Evolutionary conservation across 345 rosid species (phyloP), one percentile per base, ranked within the genome.

Genomic region (Trapa incisa): DNA sequence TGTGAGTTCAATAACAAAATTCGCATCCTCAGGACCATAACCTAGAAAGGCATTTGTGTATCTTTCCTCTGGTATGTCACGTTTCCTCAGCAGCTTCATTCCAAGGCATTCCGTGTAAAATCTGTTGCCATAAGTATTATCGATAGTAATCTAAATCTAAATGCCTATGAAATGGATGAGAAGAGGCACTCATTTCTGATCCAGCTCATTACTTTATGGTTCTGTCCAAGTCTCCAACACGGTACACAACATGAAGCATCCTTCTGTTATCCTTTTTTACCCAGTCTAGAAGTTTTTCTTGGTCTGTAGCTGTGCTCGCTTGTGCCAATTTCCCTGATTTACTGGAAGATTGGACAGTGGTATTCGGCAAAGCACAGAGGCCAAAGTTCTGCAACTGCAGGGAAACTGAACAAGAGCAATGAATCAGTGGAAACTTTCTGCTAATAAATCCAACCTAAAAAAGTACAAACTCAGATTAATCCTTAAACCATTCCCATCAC

Each of bases 31-130:
- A 3, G 97, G 96, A 33, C 99, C 99, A 77, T 89, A 94, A 73
- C 99, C 99, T 65, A 94, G 99, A 68, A 94, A 94, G 17, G 97
- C 99, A 81, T 94, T 94, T 0, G 89, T 87, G 73, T 94, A 91
- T 73, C 86, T 94, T 76, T 94, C 99, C 79, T 94, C 99, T 0
- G 99, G 97, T 77, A 94, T 89, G 75, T 94, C 99, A 65, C 96
- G 97, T 75, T 94, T 94, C 14, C 99, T 80, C 61, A 94, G 76
- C 70, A 94, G 83, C 89, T 94, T 94, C 99, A 94, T 94, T 62
- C 99, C 97, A 63, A 94, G 76, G 82, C 99, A 94, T 73, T 91
- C 97, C 1, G 93, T 94, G 75, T 91, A 91, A 74, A 94, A 94
- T 74, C 99, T 94, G 75, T 74, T 78, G n/a, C 65, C 65, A 72